Percentiles rank a stretch among this genome's conserved stretches.
Evolutionary conservation across 495 filamentous ascomycete genomes (phyloP).

Genomic region (Platismatia glauca): DNA sequence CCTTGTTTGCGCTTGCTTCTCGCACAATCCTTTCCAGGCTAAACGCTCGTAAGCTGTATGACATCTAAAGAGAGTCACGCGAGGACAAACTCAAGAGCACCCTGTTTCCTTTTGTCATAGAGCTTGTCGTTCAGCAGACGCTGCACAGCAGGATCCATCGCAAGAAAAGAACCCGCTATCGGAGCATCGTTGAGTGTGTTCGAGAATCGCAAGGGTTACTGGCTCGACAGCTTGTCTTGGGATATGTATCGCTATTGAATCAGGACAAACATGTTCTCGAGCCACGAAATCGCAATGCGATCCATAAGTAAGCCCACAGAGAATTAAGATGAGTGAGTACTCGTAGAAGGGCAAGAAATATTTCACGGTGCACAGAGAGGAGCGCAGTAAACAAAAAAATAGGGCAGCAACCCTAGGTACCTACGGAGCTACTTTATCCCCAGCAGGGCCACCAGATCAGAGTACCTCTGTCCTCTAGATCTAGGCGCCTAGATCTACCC

Average conservation of each 20-base stretch:
- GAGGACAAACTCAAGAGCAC: constrained; percentile 80
- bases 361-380: no score
- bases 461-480: not conserved
- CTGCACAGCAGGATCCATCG: constrained; percentile 84
- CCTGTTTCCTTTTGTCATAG: constrained; percentile 94
- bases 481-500: not conserved
- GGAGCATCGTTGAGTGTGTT: constrained; percentile 1
- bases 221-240: not conserved
- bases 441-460: no score
- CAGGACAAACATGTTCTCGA: not conserved
- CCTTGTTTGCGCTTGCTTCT: constrained; percentile 65
- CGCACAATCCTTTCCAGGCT: constrained; percentile 89
- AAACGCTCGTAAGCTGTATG: constrained; percentile 17
- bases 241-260: not conserved
- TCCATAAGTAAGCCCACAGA: not conserved
- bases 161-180: constrained; percentile 16
- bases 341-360: not conserved
- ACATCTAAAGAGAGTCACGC: not conserved
- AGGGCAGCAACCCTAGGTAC: not conserved
- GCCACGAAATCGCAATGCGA: not conserved
- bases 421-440: not conserved
- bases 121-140: constrained; percentile 93
- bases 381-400: not conserved
- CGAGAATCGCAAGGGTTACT: not conserved
- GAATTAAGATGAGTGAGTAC: no score